Percentiles rank a stretch among this genome's conserved stretches.
Evolutionary conservation across 495 filamentous ascomycete species (phyloP).

Genomic region (Xylaria telfairii): DNA sequence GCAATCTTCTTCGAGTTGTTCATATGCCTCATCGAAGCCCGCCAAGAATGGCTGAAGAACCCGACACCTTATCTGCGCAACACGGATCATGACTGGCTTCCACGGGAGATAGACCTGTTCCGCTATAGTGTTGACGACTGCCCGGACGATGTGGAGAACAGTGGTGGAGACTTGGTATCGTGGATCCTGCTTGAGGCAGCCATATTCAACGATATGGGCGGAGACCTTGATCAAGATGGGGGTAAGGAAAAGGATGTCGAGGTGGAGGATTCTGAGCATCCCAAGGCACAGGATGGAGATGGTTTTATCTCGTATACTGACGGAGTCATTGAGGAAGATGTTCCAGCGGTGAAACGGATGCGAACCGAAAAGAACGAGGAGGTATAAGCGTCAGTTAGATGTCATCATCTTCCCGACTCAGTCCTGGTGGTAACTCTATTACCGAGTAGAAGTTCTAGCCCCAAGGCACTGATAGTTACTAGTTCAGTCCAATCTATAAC

Average conservation of each 20-base stretch:
- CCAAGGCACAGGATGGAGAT: background rate
- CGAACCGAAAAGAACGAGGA: background rate
- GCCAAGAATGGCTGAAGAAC: background rate
- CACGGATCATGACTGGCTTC: background rate
- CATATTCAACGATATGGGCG: background rate
- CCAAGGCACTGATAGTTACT: no score
- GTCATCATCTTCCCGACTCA: no score
- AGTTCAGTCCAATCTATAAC: no score
- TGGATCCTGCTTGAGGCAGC: background rate
- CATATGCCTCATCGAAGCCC: background rate
- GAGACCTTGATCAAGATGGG: background rate
- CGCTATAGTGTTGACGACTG: background rate
- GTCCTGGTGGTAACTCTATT: no score
- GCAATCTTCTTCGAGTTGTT: slow-evolving; percentile 6
- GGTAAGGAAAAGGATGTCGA: background rate
- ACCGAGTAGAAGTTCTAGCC: no score
- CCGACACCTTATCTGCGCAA: no score
- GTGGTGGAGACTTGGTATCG: background rate
- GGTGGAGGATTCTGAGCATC: background rate
- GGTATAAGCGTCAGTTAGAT: no score
- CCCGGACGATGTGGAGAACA: background rate
- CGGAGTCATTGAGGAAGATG: background rate
- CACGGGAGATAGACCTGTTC: background rate
- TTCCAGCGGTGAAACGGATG: background rate
- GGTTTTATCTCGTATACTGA: background rate